phyloP scores from a whole-genome alignment of 176 grass and related monocot genomes.

The Musa itinerans region DNA sequence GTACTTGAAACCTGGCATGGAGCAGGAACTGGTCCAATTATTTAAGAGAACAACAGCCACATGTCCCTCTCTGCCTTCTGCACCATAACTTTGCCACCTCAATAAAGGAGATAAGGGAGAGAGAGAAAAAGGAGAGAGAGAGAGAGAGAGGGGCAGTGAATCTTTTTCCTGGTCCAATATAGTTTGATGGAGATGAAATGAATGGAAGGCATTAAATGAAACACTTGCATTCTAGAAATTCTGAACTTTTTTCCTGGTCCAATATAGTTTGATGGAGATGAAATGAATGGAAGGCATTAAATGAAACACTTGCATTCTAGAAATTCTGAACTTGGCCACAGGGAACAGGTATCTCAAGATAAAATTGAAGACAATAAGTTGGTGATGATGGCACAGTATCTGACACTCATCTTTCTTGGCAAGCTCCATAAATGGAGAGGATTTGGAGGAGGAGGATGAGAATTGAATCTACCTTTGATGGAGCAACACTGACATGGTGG shows the following conservation, averaged over 20 bases:
- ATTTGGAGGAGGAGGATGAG: background rate
- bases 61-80: background rate
- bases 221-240: background rate
- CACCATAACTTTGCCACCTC: background rate
- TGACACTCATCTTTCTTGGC: background rate
- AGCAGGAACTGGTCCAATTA: background rate
- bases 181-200: background rate
- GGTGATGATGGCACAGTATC: background rate
- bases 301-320: background rate
- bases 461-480: background rate
- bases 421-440: background rate
- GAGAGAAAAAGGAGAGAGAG: background rate
- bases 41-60: background rate
- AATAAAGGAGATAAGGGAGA: background rate
- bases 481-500: background rate
- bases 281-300: background rate
- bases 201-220: background rate
- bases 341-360: background rate
- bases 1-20: constrained; percentile 1
- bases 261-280: background rate
- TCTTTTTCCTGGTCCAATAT: constrained; percentile 5
- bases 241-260: background rate
- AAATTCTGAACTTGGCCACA: background rate
- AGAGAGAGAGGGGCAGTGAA: background rate
- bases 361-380: background rate